A percentile compares a stretch with the other conserved stretches of the same genome.
Evolutionary conservation across 305 asterid genomes (phyloP).

Genomic region (Rubia occidens): DNA sequence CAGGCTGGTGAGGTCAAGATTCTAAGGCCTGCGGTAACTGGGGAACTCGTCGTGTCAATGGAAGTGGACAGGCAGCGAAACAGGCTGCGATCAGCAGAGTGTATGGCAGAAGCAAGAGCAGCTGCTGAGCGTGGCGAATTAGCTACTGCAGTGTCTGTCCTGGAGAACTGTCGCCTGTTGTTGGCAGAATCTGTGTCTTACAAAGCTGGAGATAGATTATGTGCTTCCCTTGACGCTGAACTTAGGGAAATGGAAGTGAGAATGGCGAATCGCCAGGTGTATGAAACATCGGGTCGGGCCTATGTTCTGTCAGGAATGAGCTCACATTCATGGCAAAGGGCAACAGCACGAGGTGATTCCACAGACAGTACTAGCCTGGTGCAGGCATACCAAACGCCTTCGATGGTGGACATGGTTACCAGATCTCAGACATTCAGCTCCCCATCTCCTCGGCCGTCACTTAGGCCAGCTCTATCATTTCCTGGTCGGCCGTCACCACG

Average conservation of each 20-base stretch:
- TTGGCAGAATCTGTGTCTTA: constrained; percentile 48
- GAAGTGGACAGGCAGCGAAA: constrained; percentile 78
- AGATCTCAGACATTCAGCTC: constrained; percentile 49
- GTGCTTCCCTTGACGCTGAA: constrained; percentile 52
- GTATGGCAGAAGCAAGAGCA: constrained; percentile 60
- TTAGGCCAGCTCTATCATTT: constrained; percentile 36
- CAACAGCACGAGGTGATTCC: constrained; percentile 83
- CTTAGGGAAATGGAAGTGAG: constrained; percentile 77
- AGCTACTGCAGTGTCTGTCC: constrained; percentile 40
- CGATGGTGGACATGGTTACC: constrained; percentile 85
- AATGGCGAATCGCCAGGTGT: constrained; percentile 56
- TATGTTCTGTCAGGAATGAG: constrained; percentile 80
- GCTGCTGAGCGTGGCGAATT: constrained; percentile 69
- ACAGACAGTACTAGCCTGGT: constrained; percentile 52
- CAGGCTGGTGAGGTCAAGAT: constrained; percentile 36
- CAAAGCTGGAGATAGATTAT: constrained; percentile 53
- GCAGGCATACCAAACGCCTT: constrained; percentile 73
- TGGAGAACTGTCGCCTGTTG: constrained; percentile 43
- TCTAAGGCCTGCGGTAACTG: constrained; percentile 33
- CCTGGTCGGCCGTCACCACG: constrained; percentile 36
- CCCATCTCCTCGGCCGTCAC: constrained; percentile 30
- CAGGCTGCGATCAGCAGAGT: constrained; percentile 60
- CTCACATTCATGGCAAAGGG: constrained; percentile 93
- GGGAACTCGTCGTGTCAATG: constrained; percentile 36
- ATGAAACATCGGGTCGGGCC: constrained; percentile 76